Conservation (phyloP, 2,329 filamentous ascomycete species). For the Pseudogymnoascus sp. region DNA sequence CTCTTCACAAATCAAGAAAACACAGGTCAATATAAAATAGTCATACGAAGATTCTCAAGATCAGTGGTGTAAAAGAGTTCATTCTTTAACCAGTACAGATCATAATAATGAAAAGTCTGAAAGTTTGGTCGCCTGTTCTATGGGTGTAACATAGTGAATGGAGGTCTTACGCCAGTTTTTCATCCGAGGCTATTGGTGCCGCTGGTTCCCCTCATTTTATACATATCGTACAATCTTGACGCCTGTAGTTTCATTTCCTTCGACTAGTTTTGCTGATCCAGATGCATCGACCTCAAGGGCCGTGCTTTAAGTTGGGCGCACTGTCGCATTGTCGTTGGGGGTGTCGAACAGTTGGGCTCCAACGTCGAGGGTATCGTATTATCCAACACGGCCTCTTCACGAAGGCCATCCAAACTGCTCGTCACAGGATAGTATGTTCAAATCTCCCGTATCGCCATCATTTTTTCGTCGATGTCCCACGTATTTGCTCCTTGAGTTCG, state of each 20-base stretch:
- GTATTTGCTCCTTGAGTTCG: slow-evolving; percentile 43
- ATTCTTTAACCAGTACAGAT: background rate
- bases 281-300: background rate
- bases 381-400: background rate
- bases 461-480: slow-evolving; percentile 19
- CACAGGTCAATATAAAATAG: too few relatives aligned
- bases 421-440: slow-evolving; percentile 4
- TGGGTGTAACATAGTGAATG: slow-evolving; percentile 2
- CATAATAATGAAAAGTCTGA: background rate
- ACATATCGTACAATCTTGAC: slow-evolving; percentile 4
- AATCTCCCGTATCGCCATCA: slow-evolving; percentile 12
- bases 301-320: background rate
- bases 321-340: background rate
- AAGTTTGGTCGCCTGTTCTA: background rate
- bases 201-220: background rate
- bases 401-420: background rate
- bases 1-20: too few relatives aligned
- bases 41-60: background rate
- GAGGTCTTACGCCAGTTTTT: background rate
- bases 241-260: background rate
- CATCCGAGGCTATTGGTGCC: background rate
- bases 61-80: background rate
- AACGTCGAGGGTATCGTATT: background rate
- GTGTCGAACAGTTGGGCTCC: background rate
- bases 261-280: background rate